Evolutionary conservation across 2,329 filamentous ascomycete genomes (phyloP), one percentile per base, ranked within the genome.

Genomic region (Sporothrix brasiliensis): DNA sequence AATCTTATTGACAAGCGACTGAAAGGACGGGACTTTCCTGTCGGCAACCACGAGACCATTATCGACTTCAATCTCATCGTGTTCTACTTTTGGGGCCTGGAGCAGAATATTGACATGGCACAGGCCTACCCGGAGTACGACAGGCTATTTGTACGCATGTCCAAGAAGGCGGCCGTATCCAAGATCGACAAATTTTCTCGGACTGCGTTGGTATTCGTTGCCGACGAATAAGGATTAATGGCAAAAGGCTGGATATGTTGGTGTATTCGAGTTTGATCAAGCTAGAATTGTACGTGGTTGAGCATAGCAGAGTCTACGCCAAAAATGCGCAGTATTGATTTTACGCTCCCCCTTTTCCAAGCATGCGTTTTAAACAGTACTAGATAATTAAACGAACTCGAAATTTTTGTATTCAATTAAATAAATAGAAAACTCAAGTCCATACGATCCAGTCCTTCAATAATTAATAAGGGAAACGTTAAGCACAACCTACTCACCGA

Each of bases 81-180:
- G 19, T 66, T 66, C 16, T 52, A 21, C 6, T 47, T 50, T 24
- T 52, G 61, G 61, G 61, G 61, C 2, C 44, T 63, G 9, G 60
- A 63, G 41, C 60, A 63, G 41, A 24, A 16, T 4, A 63, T 63
- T 11, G 41, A 49, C 60, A 63, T 63, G 60, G 60, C 21, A 13
- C 27, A 27, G 21, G 41, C 19, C 4, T 63, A 63, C 21, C 41
- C 60, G 6, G 44, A 63, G 14, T 63, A 63, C n/a, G 21, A 9
- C 11, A 63, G 30, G 16, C 60, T 63, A 0, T 63, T 63, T 49
- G 44, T 41, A 4, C 60, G 60, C 13, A 49, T 63, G 60, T 49
- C 60, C 6, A 30, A 49, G 39, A 63, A 63, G 41, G 41, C 21
- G 41, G 58, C 58, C 5, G 58, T 63, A 41, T 10, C 10, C 60